Evolutionary conservation across 345 rosid genomes (phyloP).

Genomic region (Sonneratia alba): DNA sequence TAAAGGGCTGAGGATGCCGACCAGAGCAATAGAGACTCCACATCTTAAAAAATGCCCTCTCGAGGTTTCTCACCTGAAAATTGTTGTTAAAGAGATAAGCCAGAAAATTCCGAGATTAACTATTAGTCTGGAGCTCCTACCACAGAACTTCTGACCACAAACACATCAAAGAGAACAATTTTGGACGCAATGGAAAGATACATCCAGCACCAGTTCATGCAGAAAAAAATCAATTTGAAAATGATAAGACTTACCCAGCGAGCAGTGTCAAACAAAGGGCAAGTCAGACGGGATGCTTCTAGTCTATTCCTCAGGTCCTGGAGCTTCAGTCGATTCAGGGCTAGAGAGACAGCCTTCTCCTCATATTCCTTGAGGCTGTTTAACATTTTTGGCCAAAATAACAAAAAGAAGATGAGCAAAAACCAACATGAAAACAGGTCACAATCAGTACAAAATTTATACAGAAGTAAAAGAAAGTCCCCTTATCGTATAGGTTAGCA

Average conservation of each 20-base stretch:
- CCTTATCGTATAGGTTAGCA: background rate
- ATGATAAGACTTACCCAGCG: constrained; percentile 66
- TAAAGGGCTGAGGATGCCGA: constrained; percentile 69
- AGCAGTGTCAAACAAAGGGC: constrained; percentile 84
- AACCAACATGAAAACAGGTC: too few relatives aligned
- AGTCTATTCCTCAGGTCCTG: constrained; percentile 57
- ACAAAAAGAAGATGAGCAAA: background rate
- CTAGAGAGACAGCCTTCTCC: constrained; percentile 79
- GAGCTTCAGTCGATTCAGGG: constrained; percentile 60
- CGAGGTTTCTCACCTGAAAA: constrained; percentile 81
- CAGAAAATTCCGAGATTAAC: background rate
- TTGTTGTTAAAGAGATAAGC: background rate
- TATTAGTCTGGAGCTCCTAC: background rate
- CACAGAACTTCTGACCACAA: background rate
- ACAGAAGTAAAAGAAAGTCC: too few relatives aligned
- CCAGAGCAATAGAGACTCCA: constrained; percentile 80
- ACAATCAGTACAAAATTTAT: too few relatives aligned
- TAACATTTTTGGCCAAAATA: background rate
- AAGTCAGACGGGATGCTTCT: constrained; percentile 58
- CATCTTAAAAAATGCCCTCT: constrained; percentile 86
- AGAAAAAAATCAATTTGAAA: background rate
- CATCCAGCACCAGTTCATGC: background rate
- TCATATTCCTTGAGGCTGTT: constrained; percentile 85
- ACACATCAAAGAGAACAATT: background rate
- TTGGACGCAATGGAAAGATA: background rate